Evolutionary conservation across 805 yeast species (phyloP), one percentile per base, ranked within the genome.

Genomic region (Candida takata): DNA sequence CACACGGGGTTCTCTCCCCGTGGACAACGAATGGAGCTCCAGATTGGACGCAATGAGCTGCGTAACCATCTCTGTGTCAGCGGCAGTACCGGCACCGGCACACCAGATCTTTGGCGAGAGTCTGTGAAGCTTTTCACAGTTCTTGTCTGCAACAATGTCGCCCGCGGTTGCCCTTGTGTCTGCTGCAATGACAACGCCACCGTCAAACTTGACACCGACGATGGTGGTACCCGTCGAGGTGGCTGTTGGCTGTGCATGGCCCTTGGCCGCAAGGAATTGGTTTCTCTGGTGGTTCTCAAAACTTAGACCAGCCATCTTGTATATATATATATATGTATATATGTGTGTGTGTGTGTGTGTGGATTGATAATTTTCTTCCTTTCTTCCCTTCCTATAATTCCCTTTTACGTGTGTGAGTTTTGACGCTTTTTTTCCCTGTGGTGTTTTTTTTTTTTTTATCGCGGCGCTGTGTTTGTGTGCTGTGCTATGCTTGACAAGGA

Each of bases 41-140:
- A 92, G 67, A 58, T 90, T 88, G 26, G 95, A 84, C 25, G 86
- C 77, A 48, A 87, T 87, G 55, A 92, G 70, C 60, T 87, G 95
- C 5, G 98, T 92, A 27, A 92, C 97, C 78, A 87, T 86, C 60
- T 92, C 97, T 10, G 97, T 92, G 59, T 92, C 98, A 7, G 98
- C 97, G 21, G 98, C 98, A n/a, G 98, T 92, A 61, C 98, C 98
- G 4, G 98, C 98, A 54, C 98, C 98, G 35, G 98, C 98, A 77
- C 98, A 90, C 97, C 97, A 90, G 57, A 88, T 87, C 54, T 72
- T 74, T 8, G 97, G 95, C 6, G 95, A 74, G 46, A 88, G 70
- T 49, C 94, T 67, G 64, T 90, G 97, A 46, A 92, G 70, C 63
- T 90, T 90, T 56, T 87, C 96, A 70, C 97, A 88, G 67, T 92